Evolutionary conservation across 345 rosid species (phyloP), one percentile per base, ranked within the genome.

Genomic region (Gossypium sturtianum): DNA sequence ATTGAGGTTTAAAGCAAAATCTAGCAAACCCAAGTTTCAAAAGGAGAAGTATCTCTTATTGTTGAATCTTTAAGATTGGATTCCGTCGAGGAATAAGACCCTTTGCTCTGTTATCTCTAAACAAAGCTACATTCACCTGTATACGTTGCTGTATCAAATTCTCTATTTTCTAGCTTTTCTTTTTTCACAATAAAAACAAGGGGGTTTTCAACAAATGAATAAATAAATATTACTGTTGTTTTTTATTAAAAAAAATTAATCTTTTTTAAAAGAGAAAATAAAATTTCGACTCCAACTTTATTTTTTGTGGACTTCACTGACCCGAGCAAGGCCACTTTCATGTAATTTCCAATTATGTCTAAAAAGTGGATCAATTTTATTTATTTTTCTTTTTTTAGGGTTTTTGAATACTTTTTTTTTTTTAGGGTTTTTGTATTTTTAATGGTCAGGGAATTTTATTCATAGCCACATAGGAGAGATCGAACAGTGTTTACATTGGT

Each of bases 41-140:
- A 54, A 72, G 70, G 38, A 27, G 82, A 57, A 19, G 58, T 66
- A 1, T 38, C 10, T 34, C 19, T 52, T n/a, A 51, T 41, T 41
- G 27, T 51, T 69, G 60, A 68, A 70, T 59, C 48, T 76, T 2
- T 17, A 22, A 17, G 76, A 76, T 53, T 78, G 75, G 76, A 74
- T 74, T 80, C 79, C 54, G 41, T 5, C 11, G 20, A 70, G 57
- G 61, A 78, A 43, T 56, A 48, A 41, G 74, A 74, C 76, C 76
- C 79, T 66, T 71, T 72, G 74, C 63, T 77, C 70, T 44, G 79
- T 74, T 76, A 80, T 80, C 83, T 63, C 83, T 67, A 9, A 77
- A 74, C 74, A 10, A 16, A 19, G 11, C 19, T 47, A 29, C 60
- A 71, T 71, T 53, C 52, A n/a, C 58, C 43, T 25, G 72, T 57